Evolutionary conservation across 2,329 filamentous ascomycete genomes (phyloP).

Genomic region (Sporothrix brasiliensis): DNA sequence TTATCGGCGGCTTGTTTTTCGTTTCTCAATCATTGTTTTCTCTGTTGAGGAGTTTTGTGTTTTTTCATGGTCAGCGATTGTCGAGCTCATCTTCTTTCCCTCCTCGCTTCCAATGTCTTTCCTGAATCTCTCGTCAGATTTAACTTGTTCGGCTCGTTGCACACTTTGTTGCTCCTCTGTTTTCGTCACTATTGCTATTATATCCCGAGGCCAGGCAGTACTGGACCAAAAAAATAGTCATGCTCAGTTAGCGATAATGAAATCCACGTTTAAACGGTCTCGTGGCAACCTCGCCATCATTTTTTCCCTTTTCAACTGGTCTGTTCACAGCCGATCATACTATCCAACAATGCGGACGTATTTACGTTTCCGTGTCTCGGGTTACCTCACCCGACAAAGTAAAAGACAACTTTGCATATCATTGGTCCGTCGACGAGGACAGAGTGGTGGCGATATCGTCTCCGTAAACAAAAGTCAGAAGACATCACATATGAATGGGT

Average conservation of each 20-base stretch:
- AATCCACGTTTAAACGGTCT: not conserved
- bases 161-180: not conserved
- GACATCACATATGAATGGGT: not conserved
- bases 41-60: not conserved
- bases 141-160: not conserved
- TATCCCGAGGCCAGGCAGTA: not conserved
- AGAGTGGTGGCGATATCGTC: not conserved
- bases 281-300: not conserved
- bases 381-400: too few relatives aligned
- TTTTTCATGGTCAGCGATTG: conserved; percentile 3
- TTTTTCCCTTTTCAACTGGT: not conserved
- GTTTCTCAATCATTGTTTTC: not conserved
- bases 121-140: not conserved
- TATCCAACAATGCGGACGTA: not conserved
- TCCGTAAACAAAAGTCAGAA: not conserved
- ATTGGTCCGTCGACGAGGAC: too few relatives aligned
- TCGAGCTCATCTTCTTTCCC: not conserved
- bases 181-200: not conserved
- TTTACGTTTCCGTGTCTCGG: not conserved
- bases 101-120: not conserved
- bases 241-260: not conserved
- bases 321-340: not conserved
- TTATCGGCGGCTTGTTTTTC: not conserved
- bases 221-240: not conserved
- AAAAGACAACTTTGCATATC: too few relatives aligned